phyloP scores from a whole-genome alignment of 2,329 filamentous ascomycete species.

The Chrysoporthe austroafricana region DNA sequence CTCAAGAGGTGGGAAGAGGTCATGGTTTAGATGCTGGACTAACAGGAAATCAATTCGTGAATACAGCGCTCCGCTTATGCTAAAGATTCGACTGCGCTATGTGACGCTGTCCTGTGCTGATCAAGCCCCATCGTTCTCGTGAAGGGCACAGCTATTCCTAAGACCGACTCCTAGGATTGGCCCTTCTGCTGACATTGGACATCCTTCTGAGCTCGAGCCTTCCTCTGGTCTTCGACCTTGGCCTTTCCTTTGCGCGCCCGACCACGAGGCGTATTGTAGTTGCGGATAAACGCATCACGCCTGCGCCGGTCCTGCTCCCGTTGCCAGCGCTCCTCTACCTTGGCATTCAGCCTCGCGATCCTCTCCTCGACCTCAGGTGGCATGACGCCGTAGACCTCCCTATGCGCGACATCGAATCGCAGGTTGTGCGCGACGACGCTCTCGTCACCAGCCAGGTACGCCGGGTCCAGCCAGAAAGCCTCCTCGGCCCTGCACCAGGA shows the following conservation, averaged over 20 bases:
- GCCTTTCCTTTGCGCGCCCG: background rate
- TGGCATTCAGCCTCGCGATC: background rate
- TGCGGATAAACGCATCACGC: background rate
- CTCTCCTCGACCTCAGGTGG: conserved; percentile 1
- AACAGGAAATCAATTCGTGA: background rate
- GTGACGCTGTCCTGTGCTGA: background rate
- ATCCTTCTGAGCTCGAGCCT: background rate
- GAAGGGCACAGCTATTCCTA: too few species aligned
- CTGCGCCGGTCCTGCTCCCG: background rate
- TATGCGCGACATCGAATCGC: background rate
- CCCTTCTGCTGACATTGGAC: background rate
- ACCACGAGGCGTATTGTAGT: background rate
- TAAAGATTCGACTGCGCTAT: background rate
- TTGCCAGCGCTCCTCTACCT: too few species aligned
- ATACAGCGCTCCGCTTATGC: background rate
- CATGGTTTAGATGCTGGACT: background rate
- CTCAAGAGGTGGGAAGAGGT: background rate
- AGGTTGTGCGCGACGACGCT: conserved; percentile 6
- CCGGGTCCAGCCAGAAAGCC: conserved; percentile 18
- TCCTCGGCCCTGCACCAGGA: background rate
- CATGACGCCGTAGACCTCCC: background rate
- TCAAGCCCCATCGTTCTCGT: background rate
- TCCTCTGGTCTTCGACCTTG: background rate
- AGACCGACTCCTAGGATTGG: background rate
- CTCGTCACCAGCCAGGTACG: conserved; percentile 9